phyloP scores from a whole-genome alignment of 176 grass and related monocot species.

The Oropetium thomaeum region DNA sequence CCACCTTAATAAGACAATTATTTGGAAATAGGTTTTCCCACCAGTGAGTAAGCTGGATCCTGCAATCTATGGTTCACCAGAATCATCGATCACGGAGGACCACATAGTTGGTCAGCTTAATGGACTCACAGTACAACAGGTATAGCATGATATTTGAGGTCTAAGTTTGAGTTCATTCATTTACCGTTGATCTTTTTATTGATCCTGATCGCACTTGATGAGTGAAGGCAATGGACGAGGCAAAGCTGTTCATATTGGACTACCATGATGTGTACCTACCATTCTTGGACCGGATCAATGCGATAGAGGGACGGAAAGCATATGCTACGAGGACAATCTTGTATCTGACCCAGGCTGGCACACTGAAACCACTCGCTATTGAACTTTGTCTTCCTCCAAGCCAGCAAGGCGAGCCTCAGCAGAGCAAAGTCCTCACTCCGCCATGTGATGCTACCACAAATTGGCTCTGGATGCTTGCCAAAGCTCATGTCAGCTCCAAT shows the following conservation, averaged over 20 bases:
- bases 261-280: conserved; percentile 84
- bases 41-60: conserved; percentile 79
- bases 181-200: conserved; percentile 3
- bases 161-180: conserved; percentile 11
- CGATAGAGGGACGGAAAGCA: conserved; percentile 78
- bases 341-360: conserved; percentile 72
- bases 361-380: conserved; percentile 91
- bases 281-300: conserved; percentile 88
- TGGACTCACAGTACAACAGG: conserved; percentile 82
- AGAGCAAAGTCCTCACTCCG: conserved; percentile 72
- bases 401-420: conserved; percentile 47
- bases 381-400: conserved; percentile 69
- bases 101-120: conserved; percentile 77
- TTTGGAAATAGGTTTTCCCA: conserved; percentile 70
- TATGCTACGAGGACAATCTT: conserved; percentile 87
- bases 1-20: conserved; percentile 5
- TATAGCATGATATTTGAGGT: conserved; percentile 30
- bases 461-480: conserved; percentile 99
- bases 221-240: conserved; percentile 75
- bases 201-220: conserved; percentile 28
- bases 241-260: conserved; percentile 79
- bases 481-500: conserved; percentile 91
- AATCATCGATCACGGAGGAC: conserved; percentile 77
- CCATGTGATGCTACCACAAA: conserved; percentile 78
- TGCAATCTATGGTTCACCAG: conserved; percentile 64